These are phyloP conservation scores for Trichoderma breve DNA, from an alignment of 2,329 filamentous ascomycete species.

Conservation along the genomic window DNA sequence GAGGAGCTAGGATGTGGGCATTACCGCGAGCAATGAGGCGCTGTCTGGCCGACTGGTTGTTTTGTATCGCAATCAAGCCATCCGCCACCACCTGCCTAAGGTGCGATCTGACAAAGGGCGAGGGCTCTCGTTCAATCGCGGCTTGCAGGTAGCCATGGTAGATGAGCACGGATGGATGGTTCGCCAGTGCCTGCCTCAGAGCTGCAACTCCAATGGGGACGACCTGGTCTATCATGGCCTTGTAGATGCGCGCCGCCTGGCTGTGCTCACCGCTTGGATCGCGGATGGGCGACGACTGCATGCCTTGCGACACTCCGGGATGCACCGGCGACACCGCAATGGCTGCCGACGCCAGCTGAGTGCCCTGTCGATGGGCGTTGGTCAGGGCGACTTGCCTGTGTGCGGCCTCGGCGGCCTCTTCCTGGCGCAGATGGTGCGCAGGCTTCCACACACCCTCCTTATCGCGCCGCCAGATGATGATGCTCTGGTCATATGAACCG, in stretches of 20 bases:
- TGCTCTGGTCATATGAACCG: slow-evolving; percentile 91
- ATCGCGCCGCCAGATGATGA: slow-evolving; percentile 92
- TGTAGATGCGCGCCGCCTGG: slow-evolving; percentile 44
- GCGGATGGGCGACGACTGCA: slow-evolving; percentile 7
- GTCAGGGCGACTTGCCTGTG: slow-evolving; percentile 28
- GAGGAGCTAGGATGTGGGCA: background rate
- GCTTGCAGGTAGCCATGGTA: slow-evolving; percentile 49
- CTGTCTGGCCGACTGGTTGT: slow-evolving; percentile 39
- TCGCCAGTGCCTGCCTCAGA: slow-evolving; percentile 45
- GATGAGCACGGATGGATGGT: slow-evolving; percentile 49
- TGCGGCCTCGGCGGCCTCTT: slow-evolving; percentile 61
- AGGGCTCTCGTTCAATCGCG: slow-evolving; percentile 51
- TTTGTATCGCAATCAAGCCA: slow-evolving; percentile 46
- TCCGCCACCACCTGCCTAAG: slow-evolving; percentile 50
- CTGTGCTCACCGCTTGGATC: slow-evolving; percentile 23
- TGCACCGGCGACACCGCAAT: background rate
- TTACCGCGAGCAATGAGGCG: slow-evolving; percentile 18
- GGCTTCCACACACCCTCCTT: slow-evolving; percentile 81
- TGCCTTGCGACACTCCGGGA: background rate
- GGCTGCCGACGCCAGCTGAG: slow-evolving; percentile 14
- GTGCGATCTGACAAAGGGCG: slow-evolving; percentile 47
- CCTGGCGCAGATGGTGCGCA: slow-evolving; percentile 71
- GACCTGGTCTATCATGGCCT: slow-evolving; percentile 51
- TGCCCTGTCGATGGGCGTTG: slow-evolving; percentile 14
- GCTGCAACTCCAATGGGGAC: slow-evolving; percentile 50